phyloP scores from a whole-genome alignment of 352 stramenopile genomes.

The Phytophthora agathidicida region DNA sequence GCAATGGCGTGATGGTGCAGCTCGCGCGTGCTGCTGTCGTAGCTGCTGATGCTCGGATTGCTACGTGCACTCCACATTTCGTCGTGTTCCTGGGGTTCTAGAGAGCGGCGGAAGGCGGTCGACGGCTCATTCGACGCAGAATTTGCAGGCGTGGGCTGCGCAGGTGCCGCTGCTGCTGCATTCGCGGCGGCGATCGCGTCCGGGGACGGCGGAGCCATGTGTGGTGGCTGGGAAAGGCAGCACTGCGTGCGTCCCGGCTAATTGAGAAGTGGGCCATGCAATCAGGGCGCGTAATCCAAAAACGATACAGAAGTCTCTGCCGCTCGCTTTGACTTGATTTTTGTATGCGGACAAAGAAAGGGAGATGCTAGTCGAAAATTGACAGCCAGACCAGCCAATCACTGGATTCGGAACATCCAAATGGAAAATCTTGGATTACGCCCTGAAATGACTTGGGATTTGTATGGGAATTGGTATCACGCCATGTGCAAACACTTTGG shows the following conservation, averaged over 20 bases:
- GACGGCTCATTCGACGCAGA: slow-evolving; percentile 5
- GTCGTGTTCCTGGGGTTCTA: slow-evolving; percentile 20
- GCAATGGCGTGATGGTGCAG: slow-evolving; percentile 40
- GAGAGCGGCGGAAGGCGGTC: neutral
- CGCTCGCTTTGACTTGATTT: slow-evolving; percentile 9
- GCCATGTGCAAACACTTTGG: no score
- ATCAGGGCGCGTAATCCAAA: slow-evolving; percentile 16
- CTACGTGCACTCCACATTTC: slow-evolving; percentile 43
- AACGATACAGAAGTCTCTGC: no score
- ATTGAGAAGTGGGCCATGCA: slow-evolving; percentile 16
- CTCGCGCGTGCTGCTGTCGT: slow-evolving; percentile 52
- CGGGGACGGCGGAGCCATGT: slow-evolving; percentile 20
- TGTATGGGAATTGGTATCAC: neutral
- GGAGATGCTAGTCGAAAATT: neutral
- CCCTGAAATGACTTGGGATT: neutral
- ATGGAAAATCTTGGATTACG: slow-evolving; percentile 15
- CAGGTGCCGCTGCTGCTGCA: slow-evolving; percentile 22
- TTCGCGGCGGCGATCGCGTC: slow-evolving; percentile 34
- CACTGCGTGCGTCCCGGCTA: slow-evolving; percentile 1
- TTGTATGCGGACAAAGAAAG: neutral
- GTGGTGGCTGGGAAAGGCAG: no score
- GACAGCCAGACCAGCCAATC: slow-evolving; percentile 15
- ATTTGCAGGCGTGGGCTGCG: slow-evolving; percentile 5
- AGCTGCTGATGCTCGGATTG: slow-evolving; percentile 61
- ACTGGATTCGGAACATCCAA: slow-evolving; percentile 16